Conservation (phyloP, 163 green algal genomes). For the Chlamydomonas reinhardtii region DNA sequence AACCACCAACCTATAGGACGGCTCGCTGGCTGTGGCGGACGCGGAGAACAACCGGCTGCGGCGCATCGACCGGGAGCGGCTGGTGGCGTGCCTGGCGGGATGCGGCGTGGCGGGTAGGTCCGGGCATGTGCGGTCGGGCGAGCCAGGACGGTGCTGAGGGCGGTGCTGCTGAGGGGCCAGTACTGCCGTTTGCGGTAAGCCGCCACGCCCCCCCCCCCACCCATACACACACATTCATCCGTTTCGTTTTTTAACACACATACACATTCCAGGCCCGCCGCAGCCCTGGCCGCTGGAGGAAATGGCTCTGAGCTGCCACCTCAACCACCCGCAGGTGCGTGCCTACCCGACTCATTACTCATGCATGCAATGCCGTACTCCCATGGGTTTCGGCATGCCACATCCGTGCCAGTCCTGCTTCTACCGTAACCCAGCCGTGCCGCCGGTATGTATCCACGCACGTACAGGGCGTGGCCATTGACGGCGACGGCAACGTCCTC, state of each 20-base stretch:
- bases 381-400: too few species aligned
- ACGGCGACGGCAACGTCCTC: slow-evolving; percentile 42
- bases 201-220: too few species aligned
- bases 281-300: slow-evolving; percentile 8
- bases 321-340: slow-evolving; percentile 38
- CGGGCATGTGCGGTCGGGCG: not conserved
- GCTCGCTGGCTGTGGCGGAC: slow-evolving; percentile 36
- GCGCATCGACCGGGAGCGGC: slow-evolving; percentile 22
- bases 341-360: too few species aligned
- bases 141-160: too few species aligned
- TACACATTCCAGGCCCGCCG: slow-evolving; percentile 23
- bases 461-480: slow-evolving; percentile 28
- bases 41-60: slow-evolving; percentile 41
- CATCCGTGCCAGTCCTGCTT: too few species aligned
- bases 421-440: too few species aligned
- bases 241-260: too few species aligned
- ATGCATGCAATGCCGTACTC: too few species aligned
- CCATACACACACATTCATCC: too few species aligned
- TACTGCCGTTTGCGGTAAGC: too few species aligned
- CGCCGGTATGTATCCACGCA: too few species aligned
- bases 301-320: not conserved
- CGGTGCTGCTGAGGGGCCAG: too few species aligned
- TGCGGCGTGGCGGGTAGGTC: slow-evolving; percentile 24
- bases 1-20: not conserved
- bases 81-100: slow-evolving; percentile 17